Percentiles rank a stretch among this genome's conserved stretches.
Conservation (phyloP, 306 rosid genomes). For the Astragalus glycyphyllos region DNA sequence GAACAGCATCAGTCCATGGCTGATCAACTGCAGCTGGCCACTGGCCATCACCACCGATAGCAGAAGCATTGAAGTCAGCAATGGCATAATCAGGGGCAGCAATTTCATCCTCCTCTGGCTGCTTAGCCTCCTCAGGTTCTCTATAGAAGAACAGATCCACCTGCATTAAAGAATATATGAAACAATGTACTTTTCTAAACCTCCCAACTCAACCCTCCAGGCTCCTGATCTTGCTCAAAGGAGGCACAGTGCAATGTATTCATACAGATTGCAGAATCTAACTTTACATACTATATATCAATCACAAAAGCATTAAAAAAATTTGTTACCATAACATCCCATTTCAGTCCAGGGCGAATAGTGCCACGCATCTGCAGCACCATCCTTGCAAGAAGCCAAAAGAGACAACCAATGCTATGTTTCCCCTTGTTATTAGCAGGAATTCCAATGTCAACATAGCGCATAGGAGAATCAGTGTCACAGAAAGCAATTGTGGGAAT, state of each 20-base stretch:
- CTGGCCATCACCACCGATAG: slow-evolving; percentile 45
- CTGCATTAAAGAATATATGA: slow-evolving; percentile 48
- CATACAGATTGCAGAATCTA: background rate
- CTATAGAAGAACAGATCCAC: slow-evolving; percentile 89
- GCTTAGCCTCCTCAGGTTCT: slow-evolving; percentile 86
- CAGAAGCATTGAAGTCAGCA: slow-evolving; percentile 51
- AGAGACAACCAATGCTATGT: slow-evolving; percentile 92
- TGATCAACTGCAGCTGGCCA: slow-evolving; percentile 50
- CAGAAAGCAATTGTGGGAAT: slow-evolving; percentile 94
- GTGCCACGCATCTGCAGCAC: slow-evolving; percentile 88
- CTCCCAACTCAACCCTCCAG: slow-evolving; percentile 8
- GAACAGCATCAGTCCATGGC: slow-evolving; percentile 43
- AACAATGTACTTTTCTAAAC: slow-evolving; percentile 41
- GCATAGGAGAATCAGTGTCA: slow-evolving; percentile 90
- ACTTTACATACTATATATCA: background rate
- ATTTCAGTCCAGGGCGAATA: slow-evolving; percentile 68
- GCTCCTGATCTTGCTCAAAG: background rate
- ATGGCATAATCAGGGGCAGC: slow-evolving; percentile 59
- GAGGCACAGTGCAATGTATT: background rate
- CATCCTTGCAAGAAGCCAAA: slow-evolving; percentile 94
- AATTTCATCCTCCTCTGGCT: slow-evolving; percentile 72
- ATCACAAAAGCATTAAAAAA: background rate
- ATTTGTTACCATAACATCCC: slow-evolving; percentile 85
- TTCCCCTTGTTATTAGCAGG: slow-evolving; percentile 96
- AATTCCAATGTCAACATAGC: slow-evolving; percentile 88